These are phyloP conservation scores for Cucumis cinereus DNA, from an alignment of 306 rosid genomes.

Conservation along the genomic window DNA sequence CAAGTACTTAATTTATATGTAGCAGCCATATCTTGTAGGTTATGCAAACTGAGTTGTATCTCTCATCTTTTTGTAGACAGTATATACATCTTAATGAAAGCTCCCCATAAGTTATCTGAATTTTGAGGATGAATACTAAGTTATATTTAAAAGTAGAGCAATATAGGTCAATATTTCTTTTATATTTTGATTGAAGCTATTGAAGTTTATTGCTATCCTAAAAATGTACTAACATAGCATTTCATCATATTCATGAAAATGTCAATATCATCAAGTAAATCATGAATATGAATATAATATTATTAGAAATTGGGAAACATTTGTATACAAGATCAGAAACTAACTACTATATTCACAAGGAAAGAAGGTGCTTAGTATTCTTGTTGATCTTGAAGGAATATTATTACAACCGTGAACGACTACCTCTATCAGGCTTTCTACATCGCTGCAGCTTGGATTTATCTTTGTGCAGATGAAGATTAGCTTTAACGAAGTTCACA, in stretches of 20 bases:
- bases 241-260: not conserved
- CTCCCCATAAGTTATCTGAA: not conserved
- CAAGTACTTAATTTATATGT: not conserved
- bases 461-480: constrained; percentile 14
- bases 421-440: constrained; percentile 14
- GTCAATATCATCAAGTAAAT: not conserved
- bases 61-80: not conserved
- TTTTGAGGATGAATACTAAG: not conserved
- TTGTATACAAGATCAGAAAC: not conserved
- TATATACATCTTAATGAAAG: not conserved
- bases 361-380: not conserved
- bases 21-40: not conserved
- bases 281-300: not conserved
- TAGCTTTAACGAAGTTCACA: constrained; percentile 39
- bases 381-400: not conserved
- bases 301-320: not conserved
- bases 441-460: constrained; percentile 12
- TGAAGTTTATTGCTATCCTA: not conserved
- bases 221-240: not conserved
- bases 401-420: constrained; percentile 37
- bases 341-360: not conserved
- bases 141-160: not conserved
- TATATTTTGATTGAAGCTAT: not conserved
- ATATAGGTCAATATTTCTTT: not conserved
- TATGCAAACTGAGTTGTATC: not conserved